Conservation (phyloP, 257 asterid genomes). For the Echium plantagineum region DNA sequence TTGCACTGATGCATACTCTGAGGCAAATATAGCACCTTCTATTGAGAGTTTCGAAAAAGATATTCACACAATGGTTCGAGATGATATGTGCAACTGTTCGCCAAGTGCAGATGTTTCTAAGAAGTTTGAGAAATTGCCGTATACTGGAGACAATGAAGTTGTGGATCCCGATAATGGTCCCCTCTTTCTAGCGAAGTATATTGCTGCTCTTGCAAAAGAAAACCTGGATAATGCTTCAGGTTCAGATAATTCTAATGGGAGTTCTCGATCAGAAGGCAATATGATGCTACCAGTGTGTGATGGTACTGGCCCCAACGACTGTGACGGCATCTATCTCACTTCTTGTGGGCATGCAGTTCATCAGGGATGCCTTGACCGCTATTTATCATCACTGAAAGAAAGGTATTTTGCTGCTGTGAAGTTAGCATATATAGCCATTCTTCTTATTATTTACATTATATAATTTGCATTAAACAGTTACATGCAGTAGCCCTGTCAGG, state of each 20-base stretch:
- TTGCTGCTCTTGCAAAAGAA: constrained; percentile 62
- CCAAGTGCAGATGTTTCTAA: constrained; percentile 17
- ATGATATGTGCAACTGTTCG: constrained; percentile 23
- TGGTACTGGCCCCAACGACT: constrained; percentile 53
- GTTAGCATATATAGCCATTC: background rate
- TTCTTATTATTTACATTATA: background rate
- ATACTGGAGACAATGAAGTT: constrained; percentile 26
- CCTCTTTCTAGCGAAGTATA: constrained; percentile 71
- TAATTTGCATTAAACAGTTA: background rate
- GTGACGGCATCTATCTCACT: constrained; percentile 77
- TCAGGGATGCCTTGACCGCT: constrained; percentile 92
- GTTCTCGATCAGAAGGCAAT: constrained; percentile 27
- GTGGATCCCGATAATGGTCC: constrained; percentile 22
- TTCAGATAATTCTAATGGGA: constrained; percentile 34
- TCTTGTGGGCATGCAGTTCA: constrained; percentile 99
- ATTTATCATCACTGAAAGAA: constrained; percentile 77
- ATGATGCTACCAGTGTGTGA: constrained; percentile 29
- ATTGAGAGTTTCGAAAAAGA: constrained; percentile 56
- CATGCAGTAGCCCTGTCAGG: too few species aligned
- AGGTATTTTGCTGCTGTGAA: constrained; percentile 35
- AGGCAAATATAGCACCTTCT: constrained; percentile 28
- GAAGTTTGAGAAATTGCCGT: constrained; percentile 18
- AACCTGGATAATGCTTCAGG: constrained; percentile 43
- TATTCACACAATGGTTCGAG: constrained; percentile 40
- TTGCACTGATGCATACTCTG: constrained; percentile 19